These are phyloP conservation scores for Rhytidiadelphus loreus DNA, from an alignment of 225 moss, liverwort and hornwort genomes.

Conservation along the genomic window DNA sequence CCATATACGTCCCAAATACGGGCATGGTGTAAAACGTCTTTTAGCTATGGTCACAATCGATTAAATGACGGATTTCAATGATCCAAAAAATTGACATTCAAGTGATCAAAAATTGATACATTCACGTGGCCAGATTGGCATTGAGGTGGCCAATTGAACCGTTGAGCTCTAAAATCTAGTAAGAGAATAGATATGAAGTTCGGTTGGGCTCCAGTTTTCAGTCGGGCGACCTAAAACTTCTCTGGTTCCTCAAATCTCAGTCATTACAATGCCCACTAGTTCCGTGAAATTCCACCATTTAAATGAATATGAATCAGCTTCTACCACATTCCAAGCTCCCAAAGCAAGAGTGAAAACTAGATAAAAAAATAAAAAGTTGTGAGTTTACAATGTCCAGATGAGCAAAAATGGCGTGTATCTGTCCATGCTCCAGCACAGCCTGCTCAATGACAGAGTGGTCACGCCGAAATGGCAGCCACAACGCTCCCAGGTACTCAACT, in stretches of 20 bases:
- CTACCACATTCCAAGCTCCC: background rate
- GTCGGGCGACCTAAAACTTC: background rate
- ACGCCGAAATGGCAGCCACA: slow-evolving; percentile 94
- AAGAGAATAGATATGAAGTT: background rate
- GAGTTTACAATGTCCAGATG: slow-evolving; percentile 73
- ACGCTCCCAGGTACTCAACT: slow-evolving; percentile 74
- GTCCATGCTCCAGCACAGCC: slow-evolving; percentile 50
- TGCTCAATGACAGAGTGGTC: slow-evolving; percentile 68
- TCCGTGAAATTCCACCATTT: background rate
- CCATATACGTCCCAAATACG: background rate
- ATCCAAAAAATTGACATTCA: background rate
- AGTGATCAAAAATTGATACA: background rate
- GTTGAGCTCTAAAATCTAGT: background rate
- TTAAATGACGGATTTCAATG: background rate
- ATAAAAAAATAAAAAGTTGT: background rate
- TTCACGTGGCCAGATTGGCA: background rate
- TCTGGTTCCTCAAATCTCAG: background rate
- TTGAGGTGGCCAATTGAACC: background rate
- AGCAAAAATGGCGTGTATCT: slow-evolving; percentile 80
- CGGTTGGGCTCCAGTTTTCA: background rate
- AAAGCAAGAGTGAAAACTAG: background rate
- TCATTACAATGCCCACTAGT: background rate
- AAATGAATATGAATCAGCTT: background rate
- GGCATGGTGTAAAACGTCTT: background rate
- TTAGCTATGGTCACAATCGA: background rate